Evolutionary conservation across 1,139 yeast species (phyloP).

Genomic region (Scheffersomyces insectosa): DNA sequence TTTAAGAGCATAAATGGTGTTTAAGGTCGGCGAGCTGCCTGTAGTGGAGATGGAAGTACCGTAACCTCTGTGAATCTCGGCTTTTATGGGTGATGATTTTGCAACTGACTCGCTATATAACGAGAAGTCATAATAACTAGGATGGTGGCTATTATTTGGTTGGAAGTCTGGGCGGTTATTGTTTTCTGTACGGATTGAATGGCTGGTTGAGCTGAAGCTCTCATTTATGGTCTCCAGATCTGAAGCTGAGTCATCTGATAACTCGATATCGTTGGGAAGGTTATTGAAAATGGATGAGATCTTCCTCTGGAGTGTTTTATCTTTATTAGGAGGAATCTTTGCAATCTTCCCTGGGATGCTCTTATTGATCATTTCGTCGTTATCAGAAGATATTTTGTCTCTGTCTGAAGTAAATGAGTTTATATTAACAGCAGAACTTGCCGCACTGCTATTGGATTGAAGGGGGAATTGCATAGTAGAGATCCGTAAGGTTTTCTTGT

Average conservation of each 20-base stretch:
- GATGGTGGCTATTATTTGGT: constrained; percentile 6
- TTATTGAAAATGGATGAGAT: constrained; percentile 47
- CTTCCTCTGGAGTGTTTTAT: constrained; percentile 18
- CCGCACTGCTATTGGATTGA: constrained; percentile 21
- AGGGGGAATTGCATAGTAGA: constrained; percentile 21
- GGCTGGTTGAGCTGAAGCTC: constrained; percentile 12
- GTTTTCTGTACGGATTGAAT: not conserved
- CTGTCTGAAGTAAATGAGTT: constrained; percentile 19
- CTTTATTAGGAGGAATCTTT: not conserved
- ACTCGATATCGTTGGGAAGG: constrained; percentile 49
- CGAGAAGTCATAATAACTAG: constrained; percentile 22
- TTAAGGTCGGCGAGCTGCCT: constrained; percentile 34
- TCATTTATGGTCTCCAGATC: constrained; percentile 37
- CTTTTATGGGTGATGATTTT: constrained; percentile 30
- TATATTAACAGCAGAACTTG: constrained; percentile 35
- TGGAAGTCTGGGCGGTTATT: not conserved
- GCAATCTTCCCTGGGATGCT: no score
- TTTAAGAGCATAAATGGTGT: constrained; percentile 41
- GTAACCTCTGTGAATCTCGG: constrained; percentile 32
- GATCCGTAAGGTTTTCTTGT: constrained; percentile 31
- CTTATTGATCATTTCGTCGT: no score
- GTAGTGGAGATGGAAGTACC: constrained; percentile 30
- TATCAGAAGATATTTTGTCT: not conserved
- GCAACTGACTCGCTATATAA: constrained; percentile 31
- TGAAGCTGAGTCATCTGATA: constrained; percentile 50